Percentiles rank a stretch among this genome's conserved stretches.
phyloP scores from a whole-genome alignment of 148 eudicot species.

The Cornus florida region DNA sequence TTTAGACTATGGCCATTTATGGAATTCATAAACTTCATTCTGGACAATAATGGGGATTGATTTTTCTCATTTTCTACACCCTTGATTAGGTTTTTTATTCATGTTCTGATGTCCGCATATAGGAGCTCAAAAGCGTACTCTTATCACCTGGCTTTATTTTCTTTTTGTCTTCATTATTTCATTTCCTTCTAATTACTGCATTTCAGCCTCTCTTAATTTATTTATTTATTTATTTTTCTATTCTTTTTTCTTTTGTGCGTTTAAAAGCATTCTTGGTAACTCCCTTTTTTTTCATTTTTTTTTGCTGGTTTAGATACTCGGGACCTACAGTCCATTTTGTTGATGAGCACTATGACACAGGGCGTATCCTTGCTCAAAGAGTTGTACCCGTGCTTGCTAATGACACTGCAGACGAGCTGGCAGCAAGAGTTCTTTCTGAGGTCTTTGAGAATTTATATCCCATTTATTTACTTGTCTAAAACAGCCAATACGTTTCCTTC shows the following conservation, averaged over 20 bases:
- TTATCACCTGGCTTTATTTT: background rate
- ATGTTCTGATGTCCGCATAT: background rate
- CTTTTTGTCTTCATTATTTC: background rate
- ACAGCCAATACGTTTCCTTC: background rate
- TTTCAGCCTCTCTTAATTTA: background rate
- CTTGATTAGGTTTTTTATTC: background rate
- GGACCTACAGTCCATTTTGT: constrained; percentile 88
- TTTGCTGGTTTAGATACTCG: constrained; percentile 46
- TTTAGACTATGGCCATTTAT: background rate
- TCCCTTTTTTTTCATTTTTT: background rate
- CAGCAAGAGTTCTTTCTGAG: constrained; percentile 82
- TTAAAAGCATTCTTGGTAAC: no score
- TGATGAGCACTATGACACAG: constrained; percentile 88
- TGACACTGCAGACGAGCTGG: constrained; percentile 72
- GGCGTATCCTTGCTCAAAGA: constrained; percentile 81
- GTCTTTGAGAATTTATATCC: constrained; percentile 25
- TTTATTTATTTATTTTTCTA: no score
- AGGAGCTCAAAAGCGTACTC: background rate
- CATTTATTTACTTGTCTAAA: background rate
- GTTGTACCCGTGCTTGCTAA: constrained; percentile 65
- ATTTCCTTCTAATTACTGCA: background rate
- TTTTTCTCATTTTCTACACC: background rate
- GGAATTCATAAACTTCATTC: background rate
- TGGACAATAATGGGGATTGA: background rate
- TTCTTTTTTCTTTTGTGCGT: background rate